phyloP scores from a whole-genome alignment of 139 green algal species.

The Chlamydomonas eustigma region DNA sequence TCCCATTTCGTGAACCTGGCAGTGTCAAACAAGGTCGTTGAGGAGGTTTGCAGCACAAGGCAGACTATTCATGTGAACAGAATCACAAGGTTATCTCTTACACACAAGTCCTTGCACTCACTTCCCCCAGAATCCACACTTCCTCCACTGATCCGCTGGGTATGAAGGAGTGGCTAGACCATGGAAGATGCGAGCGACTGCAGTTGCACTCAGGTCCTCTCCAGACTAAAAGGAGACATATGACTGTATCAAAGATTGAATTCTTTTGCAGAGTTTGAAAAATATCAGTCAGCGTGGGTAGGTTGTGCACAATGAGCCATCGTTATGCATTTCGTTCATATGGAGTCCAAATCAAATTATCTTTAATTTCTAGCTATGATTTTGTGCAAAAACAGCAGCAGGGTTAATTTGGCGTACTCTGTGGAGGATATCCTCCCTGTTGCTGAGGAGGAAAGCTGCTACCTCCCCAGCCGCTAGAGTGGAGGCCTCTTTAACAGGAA shows the following conservation, averaged over 20 bases:
- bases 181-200: conserved; percentile 63
- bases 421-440: background rate
- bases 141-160: conserved; percentile 49
- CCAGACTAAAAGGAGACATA: background rate
- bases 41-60: background rate
- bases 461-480: background rate
- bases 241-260: no score
- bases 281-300: no score
- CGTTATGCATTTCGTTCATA: no score
- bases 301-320: no score
- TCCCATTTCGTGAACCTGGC: conserved; percentile 2
- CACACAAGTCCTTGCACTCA: background rate
- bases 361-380: no score
- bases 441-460: background rate
- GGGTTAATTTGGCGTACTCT: background rate
- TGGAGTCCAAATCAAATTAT: no score
- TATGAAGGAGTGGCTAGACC: conserved; percentile 61
- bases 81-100: background rate
- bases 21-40: background rate
- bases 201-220: conserved; percentile 10
- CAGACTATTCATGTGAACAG: background rate
- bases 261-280: no score
- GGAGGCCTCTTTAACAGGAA: background rate
- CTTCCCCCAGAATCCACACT: conserved; percentile 37
- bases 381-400: no score